These are phyloP conservation scores for Solanum virginianum DNA, from an alignment of 257 asterid genomes.

Conservation along the genomic window DNA sequence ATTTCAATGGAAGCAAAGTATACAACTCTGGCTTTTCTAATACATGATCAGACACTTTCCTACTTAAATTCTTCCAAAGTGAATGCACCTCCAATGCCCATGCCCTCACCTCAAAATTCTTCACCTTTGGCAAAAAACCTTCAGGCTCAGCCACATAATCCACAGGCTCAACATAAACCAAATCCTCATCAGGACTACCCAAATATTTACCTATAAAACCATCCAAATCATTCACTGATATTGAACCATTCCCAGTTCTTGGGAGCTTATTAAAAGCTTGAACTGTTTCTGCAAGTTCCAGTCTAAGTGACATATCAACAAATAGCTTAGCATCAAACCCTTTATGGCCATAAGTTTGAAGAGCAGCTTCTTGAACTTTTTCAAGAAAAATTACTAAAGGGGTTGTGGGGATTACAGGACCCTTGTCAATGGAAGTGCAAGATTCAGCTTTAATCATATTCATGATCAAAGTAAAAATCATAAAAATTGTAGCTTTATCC, in stretches of 20 bases:
- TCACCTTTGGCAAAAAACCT: conserved; percentile 48
- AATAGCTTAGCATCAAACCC: conserved; percentile 67
- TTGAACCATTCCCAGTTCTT: conserved; percentile 25
- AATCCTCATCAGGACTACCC: conserved; percentile 36
- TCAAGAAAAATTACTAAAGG: conserved; percentile 56
- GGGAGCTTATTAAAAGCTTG: conserved; percentile 32
- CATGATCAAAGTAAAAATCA: background rate
- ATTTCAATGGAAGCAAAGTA: conserved; percentile 62
- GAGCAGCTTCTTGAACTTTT: conserved; percentile 51
- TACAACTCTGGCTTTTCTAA: conserved; percentile 32
- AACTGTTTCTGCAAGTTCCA: conserved; percentile 18
- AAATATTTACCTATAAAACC: conserved; percentile 27
- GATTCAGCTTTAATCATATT: background rate
- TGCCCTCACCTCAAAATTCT: conserved; percentile 32
- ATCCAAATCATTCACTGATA: conserved; percentile 14
- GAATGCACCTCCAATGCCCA: conserved; percentile 81
- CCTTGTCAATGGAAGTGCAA: conserved; percentile 9
- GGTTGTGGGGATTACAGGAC: conserved; percentile 41
- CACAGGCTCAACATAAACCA: conserved; percentile 38
- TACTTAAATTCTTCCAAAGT: conserved; percentile 69
- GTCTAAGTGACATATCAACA: conserved; percentile 61
- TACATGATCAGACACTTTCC: conserved; percentile 62
- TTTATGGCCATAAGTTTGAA: conserved; percentile 32
- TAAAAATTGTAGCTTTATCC: background rate
- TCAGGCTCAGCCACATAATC: conserved; percentile 53